Evolutionary conservation across 768 basidiomycete species (phyloP).

Genomic region (Mycena chlorophos): DNA sequence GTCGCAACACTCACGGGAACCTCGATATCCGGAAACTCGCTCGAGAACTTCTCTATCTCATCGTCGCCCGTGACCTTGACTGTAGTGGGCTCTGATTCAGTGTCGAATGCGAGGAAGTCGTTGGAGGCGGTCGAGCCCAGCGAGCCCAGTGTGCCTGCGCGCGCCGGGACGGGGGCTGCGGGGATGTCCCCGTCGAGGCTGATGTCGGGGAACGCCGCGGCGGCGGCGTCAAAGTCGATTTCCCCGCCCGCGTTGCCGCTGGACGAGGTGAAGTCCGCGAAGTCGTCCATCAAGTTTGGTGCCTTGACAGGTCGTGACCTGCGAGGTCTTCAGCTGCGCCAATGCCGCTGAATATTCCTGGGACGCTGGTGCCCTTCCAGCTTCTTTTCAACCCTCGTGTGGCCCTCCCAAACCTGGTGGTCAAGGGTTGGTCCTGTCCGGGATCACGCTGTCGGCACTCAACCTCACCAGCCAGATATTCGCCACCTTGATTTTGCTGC

Average conservation of each 20-base stretch:
- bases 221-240: constrained; percentile 81
- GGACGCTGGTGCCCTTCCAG: constrained; percentile 69
- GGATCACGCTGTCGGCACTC: not conserved
- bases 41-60: constrained; percentile 83
- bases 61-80: constrained; percentile 86
- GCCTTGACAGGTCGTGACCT: no score
- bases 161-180: constrained; percentile 32
- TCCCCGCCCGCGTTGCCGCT: constrained; percentile 47
- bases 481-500: constrained; percentile 78
- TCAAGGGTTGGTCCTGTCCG: constrained; percentile 57
- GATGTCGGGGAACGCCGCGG: constrained; percentile 83
- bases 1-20: constrained; percentile 36
- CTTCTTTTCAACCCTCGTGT: constrained; percentile 66
- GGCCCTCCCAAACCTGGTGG: constrained; percentile 60
- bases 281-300: constrained; percentile 37
- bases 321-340: no score
- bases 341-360: constrained; percentile 81
- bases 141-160: constrained; percentile 27
- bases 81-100: constrained; percentile 53
- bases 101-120: constrained; percentile 68
- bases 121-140: not conserved
- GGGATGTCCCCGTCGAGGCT: constrained; percentile 71
- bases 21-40: constrained; percentile 81
- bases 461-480: constrained; percentile 66
- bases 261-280: constrained; percentile 17